These are phyloP conservation scores for Kodamaea kaohsiungensis DNA, from an alignment of 805 yeast genomes.

Conservation along the genomic window DNA sequence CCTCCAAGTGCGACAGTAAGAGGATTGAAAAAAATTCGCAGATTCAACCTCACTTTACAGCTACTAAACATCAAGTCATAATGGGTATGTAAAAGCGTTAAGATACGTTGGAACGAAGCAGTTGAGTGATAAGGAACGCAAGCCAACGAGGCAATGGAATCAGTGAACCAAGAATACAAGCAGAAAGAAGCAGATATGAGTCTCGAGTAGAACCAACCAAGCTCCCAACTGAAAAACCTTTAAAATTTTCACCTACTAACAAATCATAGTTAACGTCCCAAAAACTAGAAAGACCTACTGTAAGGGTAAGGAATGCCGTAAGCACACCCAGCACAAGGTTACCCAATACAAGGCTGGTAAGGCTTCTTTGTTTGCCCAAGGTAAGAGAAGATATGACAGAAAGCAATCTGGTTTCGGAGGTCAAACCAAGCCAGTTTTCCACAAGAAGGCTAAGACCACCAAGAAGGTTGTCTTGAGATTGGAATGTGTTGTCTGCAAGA, in stretches of 20 bases:
- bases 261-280: slow-evolving; percentile 92
- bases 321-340: slow-evolving; percentile 99
- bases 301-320: slow-evolving; percentile 98
- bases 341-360: slow-evolving; percentile 99
- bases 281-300: slow-evolving; percentile 99
- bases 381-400: slow-evolving; percentile 99
- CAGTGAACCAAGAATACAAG: background rate
- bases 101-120: background rate
- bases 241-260: slow-evolving; percentile 21
- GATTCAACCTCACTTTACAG: slow-evolving; percentile 5
- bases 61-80: slow-evolving; percentile 17
- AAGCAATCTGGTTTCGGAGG: slow-evolving; percentile 99
- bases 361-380: slow-evolving; percentile 99
- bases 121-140: background rate
- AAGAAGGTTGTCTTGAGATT: slow-evolving; percentile 99
- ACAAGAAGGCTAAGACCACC: slow-evolving; percentile 99
- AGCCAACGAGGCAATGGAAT: background rate
- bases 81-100: slow-evolving; percentile 22
- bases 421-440: slow-evolving; percentile 99
- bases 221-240: background rate
- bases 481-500: slow-evolving; percentile 98
- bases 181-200: background rate
- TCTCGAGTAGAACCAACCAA: background rate
- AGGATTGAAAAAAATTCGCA: slow-evolving; percentile 1
- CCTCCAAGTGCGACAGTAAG: background rate